phyloP scores from a whole-genome alignment of 495 filamentous ascomycete species.

The Parmelia sp. region DNA sequence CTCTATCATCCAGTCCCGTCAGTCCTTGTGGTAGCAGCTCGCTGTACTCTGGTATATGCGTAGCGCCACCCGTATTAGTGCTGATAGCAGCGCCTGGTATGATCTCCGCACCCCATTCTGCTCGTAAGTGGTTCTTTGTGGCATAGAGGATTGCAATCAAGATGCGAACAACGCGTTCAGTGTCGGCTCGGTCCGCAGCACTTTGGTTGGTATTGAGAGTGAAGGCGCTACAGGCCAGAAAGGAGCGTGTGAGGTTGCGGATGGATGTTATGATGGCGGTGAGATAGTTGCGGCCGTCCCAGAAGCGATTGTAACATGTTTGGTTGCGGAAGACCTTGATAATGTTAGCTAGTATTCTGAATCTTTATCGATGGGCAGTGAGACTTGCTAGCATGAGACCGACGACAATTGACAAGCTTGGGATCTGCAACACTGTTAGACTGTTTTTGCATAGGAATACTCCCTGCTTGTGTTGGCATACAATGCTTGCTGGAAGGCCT shows the following conservation, averaged over 20 bases:
- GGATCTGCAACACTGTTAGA: conserved; percentile 43
- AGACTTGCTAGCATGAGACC: conserved; percentile 61
- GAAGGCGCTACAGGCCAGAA: conserved; percentile 38
- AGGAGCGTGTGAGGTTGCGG: conserved; percentile 57
- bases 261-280: conserved; percentile 52
- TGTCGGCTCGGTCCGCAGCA: conserved; percentile 49
- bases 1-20: conserved; percentile 56
- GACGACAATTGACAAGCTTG: conserved; percentile 71
- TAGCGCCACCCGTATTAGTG: conserved; percentile 38
- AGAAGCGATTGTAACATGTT: conserved; percentile 66
- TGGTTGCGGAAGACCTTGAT: conserved; percentile 59
- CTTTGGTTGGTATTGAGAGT: conserved; percentile 24
- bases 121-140: conserved; percentile 67
- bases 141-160: conserved; percentile 69
- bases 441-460: neutral
- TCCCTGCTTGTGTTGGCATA: conserved; percentile 29
- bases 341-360: neutral
- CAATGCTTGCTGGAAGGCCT: conserved; percentile 59
- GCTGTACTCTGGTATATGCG: conserved; percentile 53
- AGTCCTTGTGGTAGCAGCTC: conserved; percentile 54
- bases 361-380: neutral
- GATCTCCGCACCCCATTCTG: conserved; percentile 60
- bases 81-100: conserved; percentile 38
- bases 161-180: conserved; percentile 52
- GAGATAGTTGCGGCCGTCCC: conserved; percentile 59